These are phyloP conservation scores for Acmispon strigosus DNA, from an alignment of 306 rosid genomes.

Conservation along the genomic window DNA sequence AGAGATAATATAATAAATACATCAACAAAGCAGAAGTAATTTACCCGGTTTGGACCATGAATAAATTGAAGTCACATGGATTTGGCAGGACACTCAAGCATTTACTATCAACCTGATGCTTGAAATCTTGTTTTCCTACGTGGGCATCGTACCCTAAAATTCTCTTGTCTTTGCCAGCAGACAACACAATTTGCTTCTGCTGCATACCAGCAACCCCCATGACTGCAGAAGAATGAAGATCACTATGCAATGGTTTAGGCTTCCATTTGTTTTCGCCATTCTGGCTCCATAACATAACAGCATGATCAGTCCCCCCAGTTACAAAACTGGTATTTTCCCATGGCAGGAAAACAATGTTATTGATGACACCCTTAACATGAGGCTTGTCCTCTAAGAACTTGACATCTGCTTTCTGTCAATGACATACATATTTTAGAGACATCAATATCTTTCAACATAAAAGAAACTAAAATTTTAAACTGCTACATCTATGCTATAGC, in stretches of 20 bases:
- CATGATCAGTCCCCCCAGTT: conserved; percentile 80
- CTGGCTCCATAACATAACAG: conserved; percentile 67
- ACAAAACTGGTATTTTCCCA: conserved; percentile 55
- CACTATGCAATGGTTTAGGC: conserved; percentile 51
- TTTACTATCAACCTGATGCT: conserved; percentile 68
- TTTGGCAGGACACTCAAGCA: conserved; percentile 82
- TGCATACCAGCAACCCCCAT: conserved; percentile 83
- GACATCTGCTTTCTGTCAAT: conserved; percentile 49
- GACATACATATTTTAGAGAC: background rate
- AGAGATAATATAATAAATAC: background rate
- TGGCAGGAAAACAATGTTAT: conserved; percentile 60
- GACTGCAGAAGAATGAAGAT: conserved; percentile 72
- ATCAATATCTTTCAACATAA: background rate
- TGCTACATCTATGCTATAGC: background rate
- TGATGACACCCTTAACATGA: conserved; percentile 72
- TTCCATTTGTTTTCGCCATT: conserved; percentile 53
- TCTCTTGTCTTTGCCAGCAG: conserved; percentile 74
- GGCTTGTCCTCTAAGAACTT: conserved; percentile 67
- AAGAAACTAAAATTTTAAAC: background rate
- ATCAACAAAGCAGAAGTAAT: background rate
- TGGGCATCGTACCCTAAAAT: conserved; percentile 55
- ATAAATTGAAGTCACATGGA: conserved; percentile 78
- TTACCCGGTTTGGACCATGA: conserved; percentile 87
- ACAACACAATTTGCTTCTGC: conserved; percentile 60
- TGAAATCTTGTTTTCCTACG: conserved; percentile 47